Percentiles rank a stretch among this genome's conserved stretches.
Conservation (phyloP, 768 basidiomycete genomes). For the Mycena chlorophos region DNA sequence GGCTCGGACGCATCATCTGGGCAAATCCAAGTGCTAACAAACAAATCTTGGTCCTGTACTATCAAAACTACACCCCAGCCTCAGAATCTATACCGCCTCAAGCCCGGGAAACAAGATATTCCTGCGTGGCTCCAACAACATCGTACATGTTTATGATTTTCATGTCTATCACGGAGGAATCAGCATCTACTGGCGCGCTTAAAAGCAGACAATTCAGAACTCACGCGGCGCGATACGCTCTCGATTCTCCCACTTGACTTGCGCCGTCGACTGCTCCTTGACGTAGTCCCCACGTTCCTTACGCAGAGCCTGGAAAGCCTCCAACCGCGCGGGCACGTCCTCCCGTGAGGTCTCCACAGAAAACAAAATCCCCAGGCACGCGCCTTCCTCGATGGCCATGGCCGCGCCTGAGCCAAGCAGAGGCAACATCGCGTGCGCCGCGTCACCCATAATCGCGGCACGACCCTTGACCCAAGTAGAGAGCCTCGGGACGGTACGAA, state of each 20-base stretch:
- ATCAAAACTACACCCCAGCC: no score
- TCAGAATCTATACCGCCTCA: no score
- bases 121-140: no score
- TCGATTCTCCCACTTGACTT: background rate
- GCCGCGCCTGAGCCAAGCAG: conserved; percentile 27
- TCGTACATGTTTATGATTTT: no score
- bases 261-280: conserved; percentile 5
- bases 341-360: conserved; percentile 7
- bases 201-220: no score
- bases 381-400: conserved; percentile 28
- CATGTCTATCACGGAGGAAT: no score
- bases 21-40: no score
- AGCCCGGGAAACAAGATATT: no score
- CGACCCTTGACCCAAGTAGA: conserved; percentile 14
- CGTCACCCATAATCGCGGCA: conserved; percentile 15
- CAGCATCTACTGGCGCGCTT: no score
- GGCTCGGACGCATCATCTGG: no score
- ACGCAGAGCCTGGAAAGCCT: conserved; percentile 13
- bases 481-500: conserved; percentile 10
- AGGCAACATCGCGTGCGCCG: conserved; percentile 27
- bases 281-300: conserved; percentile 16
- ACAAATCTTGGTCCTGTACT: no score
- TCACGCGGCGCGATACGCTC: background rate
- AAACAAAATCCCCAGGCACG: conserved; percentile 6
- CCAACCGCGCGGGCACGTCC: conserved; percentile 6